These are phyloP conservation scores for Colletotrichum tropicicola DNA, from an alignment of 2,329 filamentous ascomycete genomes.

Conservation along the genomic window DNA sequence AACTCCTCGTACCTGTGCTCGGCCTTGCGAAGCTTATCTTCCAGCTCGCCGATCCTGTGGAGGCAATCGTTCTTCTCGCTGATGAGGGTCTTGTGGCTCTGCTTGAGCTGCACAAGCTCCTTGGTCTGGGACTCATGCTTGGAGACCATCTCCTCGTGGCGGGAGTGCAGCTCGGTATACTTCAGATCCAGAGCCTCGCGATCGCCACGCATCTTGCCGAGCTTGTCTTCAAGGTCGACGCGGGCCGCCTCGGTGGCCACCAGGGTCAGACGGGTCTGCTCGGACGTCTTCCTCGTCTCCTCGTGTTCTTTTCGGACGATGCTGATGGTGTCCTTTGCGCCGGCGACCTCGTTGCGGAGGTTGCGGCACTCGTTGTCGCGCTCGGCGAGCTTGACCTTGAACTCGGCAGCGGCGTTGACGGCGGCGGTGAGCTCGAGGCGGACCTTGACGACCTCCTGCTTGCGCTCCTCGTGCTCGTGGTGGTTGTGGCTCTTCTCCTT, in stretches of 20 bases:
- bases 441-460: slow-evolving; percentile 15
- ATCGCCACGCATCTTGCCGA: slow-evolving; percentile 11
- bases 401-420: not conserved
- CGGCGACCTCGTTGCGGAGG: slow-evolving; percentile 6
- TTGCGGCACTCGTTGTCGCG: slow-evolving; percentile 13
- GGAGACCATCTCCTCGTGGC: slow-evolving; percentile 6
- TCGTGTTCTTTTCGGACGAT: slow-evolving; percentile 12
- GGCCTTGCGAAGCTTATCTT: slow-evolving; percentile 10
- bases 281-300: slow-evolving; percentile 14
- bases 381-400: slow-evolving; percentile 18
- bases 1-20: slow-evolving; percentile 18
- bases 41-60: not conserved
- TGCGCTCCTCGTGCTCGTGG: slow-evolving; percentile 16
- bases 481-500: slow-evolving; percentile 15
- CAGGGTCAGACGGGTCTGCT: slow-evolving; percentile 1
- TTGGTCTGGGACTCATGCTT: slow-evolving; percentile 7
- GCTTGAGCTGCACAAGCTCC: slow-evolving; percentile 6
- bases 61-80: slow-evolving; percentile 18
- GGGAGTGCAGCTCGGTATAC: slow-evolving; percentile 11
- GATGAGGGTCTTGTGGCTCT: slow-evolving; percentile 1
- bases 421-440: slow-evolving; percentile 13
- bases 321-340: slow-evolving; percentile 7
- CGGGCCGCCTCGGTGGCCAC: slow-evolving; percentile 10
- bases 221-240: not conserved
- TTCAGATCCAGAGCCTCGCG: slow-evolving; percentile 11